Evolutionary conservation across 192 early-diverging fungal species (phyloP), one percentile per base, ranked within the genome.

Genomic region (Gonapodya prolifera): DNA sequence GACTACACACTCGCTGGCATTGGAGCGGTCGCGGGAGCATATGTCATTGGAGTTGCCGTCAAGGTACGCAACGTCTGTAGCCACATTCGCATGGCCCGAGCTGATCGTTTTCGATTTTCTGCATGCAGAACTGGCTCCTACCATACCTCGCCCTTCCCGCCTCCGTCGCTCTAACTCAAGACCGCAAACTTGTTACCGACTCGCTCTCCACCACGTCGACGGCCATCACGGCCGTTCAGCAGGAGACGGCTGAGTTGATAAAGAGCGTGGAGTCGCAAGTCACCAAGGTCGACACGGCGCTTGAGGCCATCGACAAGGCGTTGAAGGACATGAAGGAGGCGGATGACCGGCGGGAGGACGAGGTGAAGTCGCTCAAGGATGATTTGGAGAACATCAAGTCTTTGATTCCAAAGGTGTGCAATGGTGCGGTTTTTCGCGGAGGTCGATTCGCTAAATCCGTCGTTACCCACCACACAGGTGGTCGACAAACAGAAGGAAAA

Each of bases 401-500:
- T n/a, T 86, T 91, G 81, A 86, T 95, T 34, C 93, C 94, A 33
- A 89, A 91, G 88, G 92, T 93, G 83, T 78, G n/a, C n/a, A n/a
- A n/a, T n/a, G n/a, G n/a, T n/a, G n/a, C n/a, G n/a, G 32, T 75
- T 16, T n/a, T n/a, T n/a, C n/a, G n/a, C n/a, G n/a, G n/a, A n/a
- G n/a, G n/a, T n/a, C n/a, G n/a, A n/a, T n/a, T n/a, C n/a, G n/a
- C n/a, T n/a, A n/a, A n/a, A n/a, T n/a, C n/a, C n/a, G n/a, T n/a
- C n/a, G n/a, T n/a, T n/a, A n/a, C n/a, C 23, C 70, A n/a, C 69
- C 17, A 34, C 29, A 70, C 80, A 93, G 90, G 77, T 94, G 77
- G 81, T 95, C 78, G 91, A 94, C 34, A 88, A 89, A 76, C 86
- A 83, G 75, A 93, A 91, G 77, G 91, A 93, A 33, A 83, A 88